phyloP scores from a whole-genome alignment of 371 early-diverging fungal species.

The Circinella umbellata region DNA sequence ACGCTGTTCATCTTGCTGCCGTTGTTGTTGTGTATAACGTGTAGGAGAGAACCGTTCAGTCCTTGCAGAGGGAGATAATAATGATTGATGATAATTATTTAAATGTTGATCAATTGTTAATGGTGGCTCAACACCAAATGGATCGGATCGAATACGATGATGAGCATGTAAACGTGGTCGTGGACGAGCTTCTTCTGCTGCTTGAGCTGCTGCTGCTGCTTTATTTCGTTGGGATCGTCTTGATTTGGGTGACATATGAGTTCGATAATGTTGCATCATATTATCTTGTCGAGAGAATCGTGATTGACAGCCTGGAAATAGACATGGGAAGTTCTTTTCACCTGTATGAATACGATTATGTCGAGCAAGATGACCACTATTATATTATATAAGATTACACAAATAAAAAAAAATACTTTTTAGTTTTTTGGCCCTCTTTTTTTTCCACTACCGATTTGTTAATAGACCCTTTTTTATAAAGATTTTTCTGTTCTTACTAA shows the following conservation, averaged over 20 bases:
- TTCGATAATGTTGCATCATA: conserved; percentile 91
- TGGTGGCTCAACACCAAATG: conserved; percentile 40
- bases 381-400: neutral
- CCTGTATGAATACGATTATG: conserved; percentile 93
- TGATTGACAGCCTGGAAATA: conserved; percentile 81
- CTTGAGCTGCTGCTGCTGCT: conserved; percentile 4
- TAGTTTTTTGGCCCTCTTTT: too few relatives aligned
- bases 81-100: conserved; percentile 34
- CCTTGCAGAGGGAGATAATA: conserved; percentile 15
- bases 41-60: conserved; percentile 22
- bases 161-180: conserved; percentile 48
- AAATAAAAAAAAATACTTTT: neutral
- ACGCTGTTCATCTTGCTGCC: neutral
- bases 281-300: conserved; percentile 89
- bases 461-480: neutral
- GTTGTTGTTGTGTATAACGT: conserved; percentile 9
- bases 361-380: conserved; percentile 83
- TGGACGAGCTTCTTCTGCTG: conserved; percentile 25
- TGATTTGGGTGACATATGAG: conserved; percentile 80
- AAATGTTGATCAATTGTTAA: conserved; percentile 54
- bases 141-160: conserved; percentile 48
- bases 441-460: too few relatives aligned
- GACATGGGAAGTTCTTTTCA: conserved; percentile 89
- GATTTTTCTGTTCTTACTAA: neutral
- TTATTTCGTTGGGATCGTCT: conserved; percentile 55